Conservation (phyloP, 257 asterid species). For the Rhazya stricta region DNA sequence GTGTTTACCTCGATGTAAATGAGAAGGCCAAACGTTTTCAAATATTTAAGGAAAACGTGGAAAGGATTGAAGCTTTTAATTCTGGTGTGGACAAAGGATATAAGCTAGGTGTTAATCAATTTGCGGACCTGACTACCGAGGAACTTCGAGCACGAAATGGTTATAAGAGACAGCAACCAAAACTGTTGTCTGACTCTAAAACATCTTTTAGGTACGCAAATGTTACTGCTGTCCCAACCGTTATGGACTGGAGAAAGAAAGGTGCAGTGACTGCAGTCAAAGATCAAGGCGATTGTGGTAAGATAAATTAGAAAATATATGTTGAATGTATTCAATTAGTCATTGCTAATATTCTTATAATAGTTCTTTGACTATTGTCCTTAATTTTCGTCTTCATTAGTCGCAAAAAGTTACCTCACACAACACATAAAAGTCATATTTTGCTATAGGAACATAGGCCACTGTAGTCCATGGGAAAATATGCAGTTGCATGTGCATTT, state of each 20-base stretch:
- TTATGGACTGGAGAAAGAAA: constrained; percentile 37
- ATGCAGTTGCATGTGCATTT: too few species aligned
- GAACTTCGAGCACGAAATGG: constrained; percentile 35
- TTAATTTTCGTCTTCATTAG: too few species aligned
- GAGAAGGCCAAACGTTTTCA: constrained; percentile 30
- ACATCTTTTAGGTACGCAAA: constrained; percentile 28
- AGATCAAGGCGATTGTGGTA: constrained; percentile 47
- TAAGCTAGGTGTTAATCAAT: constrained; percentile 30
- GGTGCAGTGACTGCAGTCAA: constrained; percentile 44
- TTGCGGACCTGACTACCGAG: constrained; percentile 33
- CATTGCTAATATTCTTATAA: neutral
- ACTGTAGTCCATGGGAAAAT: too few species aligned
- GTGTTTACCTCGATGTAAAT: constrained; percentile 15
- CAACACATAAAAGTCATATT: too few species aligned
- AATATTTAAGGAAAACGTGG: constrained; percentile 36
- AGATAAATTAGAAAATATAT: neutral
- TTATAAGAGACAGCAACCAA: constrained; percentile 18
- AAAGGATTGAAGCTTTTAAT: constrained; percentile 37
- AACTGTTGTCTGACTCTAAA: neutral
- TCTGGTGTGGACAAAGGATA: constrained; percentile 19
- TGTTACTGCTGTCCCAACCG: constrained; percentile 19
- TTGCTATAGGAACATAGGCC: too few species aligned
- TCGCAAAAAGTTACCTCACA: too few species aligned
- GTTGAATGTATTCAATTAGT: neutral
- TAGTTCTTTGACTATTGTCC: too few species aligned